phyloP scores from a whole-genome alignment of 2,329 filamentous ascomycete genomes.

The Claviceps capensis region DNA sequence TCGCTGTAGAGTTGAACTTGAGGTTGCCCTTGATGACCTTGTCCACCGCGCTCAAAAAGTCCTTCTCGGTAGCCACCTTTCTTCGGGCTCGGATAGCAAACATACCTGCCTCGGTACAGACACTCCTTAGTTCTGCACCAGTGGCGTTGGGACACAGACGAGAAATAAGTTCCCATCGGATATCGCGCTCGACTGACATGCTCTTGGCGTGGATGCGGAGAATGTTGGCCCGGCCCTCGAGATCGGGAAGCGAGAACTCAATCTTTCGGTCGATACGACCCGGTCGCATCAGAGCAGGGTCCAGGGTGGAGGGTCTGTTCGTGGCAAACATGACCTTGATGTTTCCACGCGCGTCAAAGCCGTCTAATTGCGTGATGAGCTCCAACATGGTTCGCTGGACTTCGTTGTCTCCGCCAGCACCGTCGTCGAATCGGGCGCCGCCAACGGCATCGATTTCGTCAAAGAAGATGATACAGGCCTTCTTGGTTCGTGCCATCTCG shows the following conservation, averaged over 20 bases:
- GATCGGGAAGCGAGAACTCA: conserved; percentile 92
- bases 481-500: conserved; percentile 98
- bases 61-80: conserved; percentile 98
- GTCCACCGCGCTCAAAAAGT: conserved; percentile 94
- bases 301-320: conserved; percentile 87
- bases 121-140: conserved; percentile 87
- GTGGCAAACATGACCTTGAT: conserved; percentile 99
- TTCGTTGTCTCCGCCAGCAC: conserved; percentile 92
- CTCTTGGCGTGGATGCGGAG: conserved; percentile 97
- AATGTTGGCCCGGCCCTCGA: conserved; percentile 95
- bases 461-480: conserved; percentile 96
- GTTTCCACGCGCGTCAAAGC: conserved; percentile 91
- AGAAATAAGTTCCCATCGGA: conserved; percentile 97
- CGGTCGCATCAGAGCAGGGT: conserved; percentile 93
- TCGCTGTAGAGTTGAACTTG: conserved; percentile 98
- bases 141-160: conserved; percentile 94
- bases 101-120: conserved; percentile 97
- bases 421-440: conserved; percentile 91
- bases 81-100: conserved; percentile 87
- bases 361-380: conserved; percentile 90
- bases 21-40: conserved; percentile 99
- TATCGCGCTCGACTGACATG: conserved; percentile 98
- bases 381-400: conserved; percentile 97
- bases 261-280: conserved; percentile 98
- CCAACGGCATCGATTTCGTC: conserved; percentile 97